A percentile compares a stretch with the other conserved stretches of the same genome.
These are phyloP conservation scores for Mortierella sp. DNA, from an alignment of 371 early-diverging fungal genomes.

Conservation along the genomic window DNA sequence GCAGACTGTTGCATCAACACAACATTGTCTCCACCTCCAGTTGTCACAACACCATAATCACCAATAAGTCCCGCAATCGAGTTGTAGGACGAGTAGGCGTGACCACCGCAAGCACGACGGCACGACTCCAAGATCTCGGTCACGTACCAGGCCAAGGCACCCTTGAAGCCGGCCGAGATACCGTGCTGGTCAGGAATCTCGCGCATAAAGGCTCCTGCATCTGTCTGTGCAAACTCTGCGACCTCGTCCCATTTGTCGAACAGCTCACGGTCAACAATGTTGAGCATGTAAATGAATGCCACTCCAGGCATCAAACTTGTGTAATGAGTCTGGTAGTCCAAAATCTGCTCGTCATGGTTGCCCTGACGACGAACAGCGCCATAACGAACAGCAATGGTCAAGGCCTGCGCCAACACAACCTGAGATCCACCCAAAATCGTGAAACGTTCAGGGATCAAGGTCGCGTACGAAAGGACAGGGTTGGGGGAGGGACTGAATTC, in stretches of 20 bases:
- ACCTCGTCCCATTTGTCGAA: slow-evolving; percentile 49
- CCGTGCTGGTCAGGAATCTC: slow-evolving; percentile 73
- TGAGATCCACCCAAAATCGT: slow-evolving; percentile 56
- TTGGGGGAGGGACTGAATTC: slow-evolving; percentile 65
- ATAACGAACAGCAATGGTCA: slow-evolving; percentile 76
- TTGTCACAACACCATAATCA: slow-evolving; percentile 77
- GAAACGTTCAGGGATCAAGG: slow-evolving; percentile 75
- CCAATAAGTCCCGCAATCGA: slow-evolving; percentile 68
- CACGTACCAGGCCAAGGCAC: slow-evolving; percentile 64
- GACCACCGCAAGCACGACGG: slow-evolving; percentile 70
- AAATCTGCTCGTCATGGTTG: slow-evolving; percentile 70
- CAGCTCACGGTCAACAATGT: slow-evolving; percentile 51
- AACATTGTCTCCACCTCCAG: slow-evolving; percentile 78
- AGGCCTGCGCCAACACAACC: slow-evolving; percentile 58
- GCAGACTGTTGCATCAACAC: slow-evolving; percentile 73
- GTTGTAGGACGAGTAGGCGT: slow-evolving; percentile 76
- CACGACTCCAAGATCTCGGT: slow-evolving; percentile 69
- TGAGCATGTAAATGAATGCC: slow-evolving; percentile 64
- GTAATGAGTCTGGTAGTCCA: slow-evolving; percentile 76
- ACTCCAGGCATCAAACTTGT: slow-evolving; percentile 67
- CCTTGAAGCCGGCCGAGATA: slow-evolving; percentile 66
- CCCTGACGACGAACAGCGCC: slow-evolving; percentile 76
- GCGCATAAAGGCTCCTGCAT: slow-evolving; percentile 56
- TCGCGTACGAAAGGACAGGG: slow-evolving; percentile 70
- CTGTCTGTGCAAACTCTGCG: slow-evolving; percentile 48